A percentile compares a stretch with the other conserved stretches of the same genome.
Evolutionary conservation across 257 asterid genomes (phyloP).

Genomic region (Solanum virginianum): DNA sequence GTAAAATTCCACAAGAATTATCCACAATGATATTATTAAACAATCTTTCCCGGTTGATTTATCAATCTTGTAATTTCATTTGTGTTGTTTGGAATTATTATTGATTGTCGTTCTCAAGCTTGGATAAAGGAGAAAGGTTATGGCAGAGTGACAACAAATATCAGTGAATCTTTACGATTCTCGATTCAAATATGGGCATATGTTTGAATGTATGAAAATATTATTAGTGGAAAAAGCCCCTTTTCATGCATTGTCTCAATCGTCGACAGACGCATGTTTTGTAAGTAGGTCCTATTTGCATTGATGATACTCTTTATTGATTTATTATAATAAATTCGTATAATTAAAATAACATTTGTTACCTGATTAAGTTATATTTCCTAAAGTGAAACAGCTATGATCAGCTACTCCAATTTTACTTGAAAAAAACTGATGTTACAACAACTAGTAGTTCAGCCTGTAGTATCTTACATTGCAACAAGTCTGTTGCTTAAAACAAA

Average conservation of each 20-base stretch:
- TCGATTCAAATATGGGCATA: not conserved
- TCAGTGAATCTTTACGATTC: not conserved
- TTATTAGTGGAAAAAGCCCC: not conserved
- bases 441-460: slow-evolving; percentile 4
- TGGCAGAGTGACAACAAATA: not conserved
- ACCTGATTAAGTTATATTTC: not conserved
- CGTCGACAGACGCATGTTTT: not conserved
- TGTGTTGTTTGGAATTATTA: not conserved
- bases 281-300: not conserved
- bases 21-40: not conserved
- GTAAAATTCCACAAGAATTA: not conserved
- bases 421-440: not conserved
- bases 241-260: not conserved
- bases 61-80: not conserved
- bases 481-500: slow-evolving; percentile 4
- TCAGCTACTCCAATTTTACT: not conserved
- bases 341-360: not conserved
- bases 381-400: not conserved
- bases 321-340: not conserved
- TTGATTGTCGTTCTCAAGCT: not conserved
- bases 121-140: not conserved
- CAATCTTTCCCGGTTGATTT: not conserved
- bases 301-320: not conserved
- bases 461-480: not conserved
- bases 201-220: not conserved